phyloP scores from a whole-genome alignment of 2,329 filamentous ascomycete genomes.

The Diaporthe helianthi region DNA sequence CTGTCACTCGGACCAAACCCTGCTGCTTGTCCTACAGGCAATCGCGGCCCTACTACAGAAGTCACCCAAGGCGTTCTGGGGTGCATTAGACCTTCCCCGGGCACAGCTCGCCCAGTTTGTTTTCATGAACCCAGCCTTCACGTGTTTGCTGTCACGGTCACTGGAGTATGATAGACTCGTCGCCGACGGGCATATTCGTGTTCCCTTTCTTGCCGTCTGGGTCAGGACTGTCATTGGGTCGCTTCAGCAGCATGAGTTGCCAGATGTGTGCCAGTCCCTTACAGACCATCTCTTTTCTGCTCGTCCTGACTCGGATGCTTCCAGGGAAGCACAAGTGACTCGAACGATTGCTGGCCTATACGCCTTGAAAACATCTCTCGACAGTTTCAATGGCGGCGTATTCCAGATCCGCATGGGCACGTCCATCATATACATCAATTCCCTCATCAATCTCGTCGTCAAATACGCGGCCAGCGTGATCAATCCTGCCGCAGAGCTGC shows the following conservation, averaged over 20 bases:
- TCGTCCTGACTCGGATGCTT: conserved; percentile 62
- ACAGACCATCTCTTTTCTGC: conserved; percentile 76
- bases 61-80: conserved; percentile 84
- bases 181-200: conserved; percentile 58
- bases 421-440: conserved; percentile 67
- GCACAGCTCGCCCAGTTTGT: conserved; percentile 84
- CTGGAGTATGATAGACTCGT: conserved; percentile 60
- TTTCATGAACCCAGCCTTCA: conserved; percentile 74
- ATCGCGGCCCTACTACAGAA: conserved; percentile 76
- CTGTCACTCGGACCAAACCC: conserved; percentile 60
- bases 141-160: conserved; percentile 66
- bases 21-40: conserved; percentile 73
- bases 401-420: conserved; percentile 56
- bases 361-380: conserved; percentile 62
- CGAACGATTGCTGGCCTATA: conserved; percentile 72
- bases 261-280: conserved; percentile 81
- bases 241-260: conserved; percentile 75
- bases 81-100: conserved; percentile 82
- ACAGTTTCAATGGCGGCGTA: conserved; percentile 59
- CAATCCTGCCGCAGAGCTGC: conserved; percentile 57
- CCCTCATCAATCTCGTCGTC: conserved; percentile 70
- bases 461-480: conserved; percentile 66
- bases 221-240: conserved; percentile 79
- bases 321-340: conserved; percentile 63
- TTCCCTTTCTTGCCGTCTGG: conserved; percentile 77